Evolutionary conservation across 1,139 yeast species (phyloP).

Genomic region (Geotrichum europaeum): DNA sequence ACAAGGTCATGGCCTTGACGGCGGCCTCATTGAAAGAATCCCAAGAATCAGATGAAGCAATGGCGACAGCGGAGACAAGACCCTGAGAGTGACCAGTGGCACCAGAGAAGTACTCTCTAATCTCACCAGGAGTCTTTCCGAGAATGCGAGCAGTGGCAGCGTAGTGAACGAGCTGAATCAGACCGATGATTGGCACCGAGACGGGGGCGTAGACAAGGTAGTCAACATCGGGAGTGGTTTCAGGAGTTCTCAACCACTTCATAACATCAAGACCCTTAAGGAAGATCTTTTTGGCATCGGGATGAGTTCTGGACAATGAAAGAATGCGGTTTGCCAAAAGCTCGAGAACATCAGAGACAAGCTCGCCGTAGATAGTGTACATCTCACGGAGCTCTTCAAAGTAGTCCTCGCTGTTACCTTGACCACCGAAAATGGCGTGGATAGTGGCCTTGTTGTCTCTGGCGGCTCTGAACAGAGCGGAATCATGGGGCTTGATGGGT

Average conservation of each 20-base stretch:
- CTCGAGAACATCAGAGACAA: conserved; percentile 64
- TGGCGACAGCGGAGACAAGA: conserved; percentile 85
- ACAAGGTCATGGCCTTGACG: conserved; percentile 70
- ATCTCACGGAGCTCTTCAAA: conserved; percentile 92
- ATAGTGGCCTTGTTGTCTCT: conserved; percentile 51
- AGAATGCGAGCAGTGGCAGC: conserved; percentile 79
- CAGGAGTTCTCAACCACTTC: conserved; percentile 80
- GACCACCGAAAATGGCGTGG: conserved; percentile 94
- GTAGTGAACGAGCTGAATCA: conserved; percentile 90
- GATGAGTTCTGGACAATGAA: conserved; percentile 61
- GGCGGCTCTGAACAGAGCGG: conserved; percentile 61
- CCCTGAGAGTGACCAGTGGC: conserved; percentile 99
- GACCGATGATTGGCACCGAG: conserved; percentile 91
- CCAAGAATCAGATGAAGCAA: conserved; percentile 85
- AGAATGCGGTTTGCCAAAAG: conserved; percentile 65
- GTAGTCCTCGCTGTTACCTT: conserved; percentile 96
- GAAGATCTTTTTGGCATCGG: conserved; percentile 78
- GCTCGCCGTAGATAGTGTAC: conserved; percentile 67
- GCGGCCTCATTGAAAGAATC: conserved; percentile 67
- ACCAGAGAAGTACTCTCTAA: conserved; percentile 66
- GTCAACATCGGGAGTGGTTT: conserved; percentile 83
- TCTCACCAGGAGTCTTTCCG: conserved; percentile 86
- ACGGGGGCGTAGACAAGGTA: conserved; percentile 88
- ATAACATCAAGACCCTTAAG: conserved; percentile 90
- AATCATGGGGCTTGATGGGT: conserved; percentile 50